phyloP scores from a whole-genome alignment of 176 grass and related monocot species.

The Bromus sterilis region DNA sequence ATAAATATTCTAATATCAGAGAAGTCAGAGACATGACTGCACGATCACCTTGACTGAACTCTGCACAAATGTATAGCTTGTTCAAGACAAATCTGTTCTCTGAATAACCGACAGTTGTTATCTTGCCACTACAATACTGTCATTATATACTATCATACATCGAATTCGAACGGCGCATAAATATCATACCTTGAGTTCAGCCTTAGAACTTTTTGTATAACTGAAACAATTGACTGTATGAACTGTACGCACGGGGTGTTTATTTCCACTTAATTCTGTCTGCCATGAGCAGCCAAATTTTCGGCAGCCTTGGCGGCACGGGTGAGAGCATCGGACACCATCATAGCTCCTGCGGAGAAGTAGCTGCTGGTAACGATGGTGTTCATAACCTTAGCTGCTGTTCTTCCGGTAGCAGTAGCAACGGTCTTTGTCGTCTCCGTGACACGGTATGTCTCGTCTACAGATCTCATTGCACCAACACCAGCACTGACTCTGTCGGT shows the following conservation, averaged over 20 bases:
- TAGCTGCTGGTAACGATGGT: conserved; percentile 84
- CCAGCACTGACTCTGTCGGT: conserved; percentile 75
- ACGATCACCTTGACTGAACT: conserved; percentile 14
- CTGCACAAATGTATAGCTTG: conserved; percentile 11
- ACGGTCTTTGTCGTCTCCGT: conserved; percentile 64
- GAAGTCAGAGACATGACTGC: conserved; percentile 8
- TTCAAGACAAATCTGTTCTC: background rate
- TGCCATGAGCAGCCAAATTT: conserved; percentile 70
- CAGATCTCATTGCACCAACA: conserved; percentile 59
- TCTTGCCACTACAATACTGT: background rate
- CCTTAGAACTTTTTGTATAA: background rate
- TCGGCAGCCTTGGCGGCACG: conserved; percentile 62
- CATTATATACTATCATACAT: background rate
- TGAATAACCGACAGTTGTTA: background rate
- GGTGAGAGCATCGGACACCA: conserved; percentile 70
- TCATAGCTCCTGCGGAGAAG: conserved; percentile 78
- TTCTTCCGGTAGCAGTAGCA: conserved; percentile 50
- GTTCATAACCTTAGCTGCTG: conserved; percentile 48
- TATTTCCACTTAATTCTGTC: conserved; percentile 35
- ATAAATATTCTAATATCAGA: too few species aligned
- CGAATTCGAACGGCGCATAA: background rate
- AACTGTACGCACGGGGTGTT: background rate
- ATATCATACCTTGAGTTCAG: background rate
- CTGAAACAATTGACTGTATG: background rate
- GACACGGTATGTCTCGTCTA: conserved; percentile 69